Evolutionary conservation across 2,329 filamentous ascomycete genomes (phyloP).

Genomic region (Cladophialophora carrionii): DNA sequence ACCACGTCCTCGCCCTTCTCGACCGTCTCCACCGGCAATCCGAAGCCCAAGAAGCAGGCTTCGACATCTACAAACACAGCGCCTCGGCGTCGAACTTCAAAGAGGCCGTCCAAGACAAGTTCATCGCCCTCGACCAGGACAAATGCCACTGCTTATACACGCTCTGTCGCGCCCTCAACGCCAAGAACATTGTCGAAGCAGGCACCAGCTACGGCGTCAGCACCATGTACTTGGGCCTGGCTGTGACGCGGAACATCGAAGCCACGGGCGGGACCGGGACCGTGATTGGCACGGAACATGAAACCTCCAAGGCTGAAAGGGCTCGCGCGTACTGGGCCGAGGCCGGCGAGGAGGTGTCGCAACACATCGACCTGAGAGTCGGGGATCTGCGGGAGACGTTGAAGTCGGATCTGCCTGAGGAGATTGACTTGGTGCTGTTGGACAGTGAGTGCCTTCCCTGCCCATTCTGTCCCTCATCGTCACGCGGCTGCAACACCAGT

Average conservation of each 20-base stretch:
- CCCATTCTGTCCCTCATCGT: not conserved
- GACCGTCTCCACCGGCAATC: slow-evolving; percentile 22
- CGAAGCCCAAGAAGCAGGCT: slow-evolving; percentile 14
- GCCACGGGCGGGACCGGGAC: slow-evolving; percentile 38
- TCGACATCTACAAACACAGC: slow-evolving; percentile 6
- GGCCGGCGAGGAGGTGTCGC: slow-evolving; percentile 41
- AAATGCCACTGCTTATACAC: slow-evolving; percentile 48
- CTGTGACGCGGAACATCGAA: slow-evolving; percentile 38
- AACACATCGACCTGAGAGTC: slow-evolving; percentile 46
- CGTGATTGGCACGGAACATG: slow-evolving; percentile 49
- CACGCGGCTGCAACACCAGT: not conserved
- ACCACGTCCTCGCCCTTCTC: slow-evolving; percentile 34
- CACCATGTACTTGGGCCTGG: slow-evolving; percentile 51
- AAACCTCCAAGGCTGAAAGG: slow-evolving; percentile 42
- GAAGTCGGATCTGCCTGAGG: slow-evolving; percentile 36
- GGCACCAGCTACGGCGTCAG: slow-evolving; percentile 51
- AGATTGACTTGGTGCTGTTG: slow-evolving; percentile 46
- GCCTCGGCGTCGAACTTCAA: slow-evolving; percentile 24
- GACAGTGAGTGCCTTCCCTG: slow-evolving; percentile 40
- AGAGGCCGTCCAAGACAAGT: slow-evolving; percentile 43
- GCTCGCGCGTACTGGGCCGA: slow-evolving; percentile 45
- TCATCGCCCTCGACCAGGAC: slow-evolving; percentile 49
- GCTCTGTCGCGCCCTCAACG: slow-evolving; percentile 42
- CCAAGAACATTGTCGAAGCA: slow-evolving; percentile 46
- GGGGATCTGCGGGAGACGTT: slow-evolving; percentile 50